Evolutionary conservation across 2,329 filamentous ascomycete species (phyloP), one percentile per base, ranked within the genome.

Genomic region (Ophiosphaerella herpotricha): DNA sequence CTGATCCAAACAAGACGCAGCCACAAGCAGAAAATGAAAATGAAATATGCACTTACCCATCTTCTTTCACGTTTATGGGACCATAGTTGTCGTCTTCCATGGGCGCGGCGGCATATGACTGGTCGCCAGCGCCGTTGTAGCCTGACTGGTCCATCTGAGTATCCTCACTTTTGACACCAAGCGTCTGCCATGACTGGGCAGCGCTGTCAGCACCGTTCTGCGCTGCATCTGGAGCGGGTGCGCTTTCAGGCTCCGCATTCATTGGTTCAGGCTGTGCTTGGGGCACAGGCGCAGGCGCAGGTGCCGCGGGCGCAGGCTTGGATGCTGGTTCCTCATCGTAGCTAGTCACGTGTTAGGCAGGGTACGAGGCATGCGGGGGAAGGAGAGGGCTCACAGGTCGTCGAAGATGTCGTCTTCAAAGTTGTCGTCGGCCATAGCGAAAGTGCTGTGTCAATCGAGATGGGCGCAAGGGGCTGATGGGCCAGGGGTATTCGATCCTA

Each of bases 331-430:
- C 73, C 13, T 75, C 73, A 41, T 75, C 73, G 55, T 75, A 75
- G 50, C 73, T 75, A 54, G 37, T 77, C 12, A 16, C 5, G 14
- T 39, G 55, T 66, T 43, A 66, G 61, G 12, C 32, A 41, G n/a
- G 14, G 16, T 21, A 34, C 35, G 29, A 32, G 32, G 5, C 18
- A 21, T 14, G 4, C 21, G 13, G 33, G 18, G 7, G 11, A 13
- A 16, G 13, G 43, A 24, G 16, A 42, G 40, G 7, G 18, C 90
- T 77, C 80, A 96, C 91, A 96, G 84, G 77, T 96, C 92, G 66
- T 91, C 91, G 75, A 96, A 96, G 76, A 96, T 89, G 82, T 96
- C 91, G 69, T 96, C 92, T 64, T 96, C 91, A 62, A 91, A 86
- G 61, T 90, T 89, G 68, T 92, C 89, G 67, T 94, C 90, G 40